Conservation (phyloP, 202 grass and related monocot genomes). For the Schoenoplectus triqueter region DNA sequence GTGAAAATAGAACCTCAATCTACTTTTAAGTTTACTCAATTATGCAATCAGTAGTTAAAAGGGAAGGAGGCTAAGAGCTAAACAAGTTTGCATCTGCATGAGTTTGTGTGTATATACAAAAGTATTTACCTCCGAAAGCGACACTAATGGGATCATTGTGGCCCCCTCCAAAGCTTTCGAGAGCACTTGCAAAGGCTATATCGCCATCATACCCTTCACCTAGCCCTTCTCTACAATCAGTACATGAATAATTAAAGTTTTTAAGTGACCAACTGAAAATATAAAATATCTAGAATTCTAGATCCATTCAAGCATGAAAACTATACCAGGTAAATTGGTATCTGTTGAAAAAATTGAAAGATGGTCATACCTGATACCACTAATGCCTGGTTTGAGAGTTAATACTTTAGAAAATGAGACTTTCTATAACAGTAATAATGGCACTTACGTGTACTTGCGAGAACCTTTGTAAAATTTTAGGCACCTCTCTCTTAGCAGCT, state of each 20-base stretch:
- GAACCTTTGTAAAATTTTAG: conserved; percentile 96
- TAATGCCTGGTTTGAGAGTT: background rate
- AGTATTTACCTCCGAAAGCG: conserved; percentile 81
- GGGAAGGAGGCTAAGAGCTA: background rate
- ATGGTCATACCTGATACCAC: background rate
- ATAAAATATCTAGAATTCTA: background rate
- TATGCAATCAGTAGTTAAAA: background rate
- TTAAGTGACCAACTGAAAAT: conserved; percentile 3
- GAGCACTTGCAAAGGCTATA: conserved; percentile 91
- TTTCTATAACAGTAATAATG: conserved; percentile 10
- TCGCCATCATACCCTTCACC: conserved; percentile 99
- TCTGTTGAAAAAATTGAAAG: background rate
- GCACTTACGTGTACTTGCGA: conserved; percentile 85
- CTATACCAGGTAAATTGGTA: background rate
- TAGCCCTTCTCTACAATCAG: conserved; percentile 77
- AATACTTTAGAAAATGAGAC: background rate
- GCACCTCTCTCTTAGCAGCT: conserved; percentile 82
- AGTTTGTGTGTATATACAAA: conserved; percentile 8
- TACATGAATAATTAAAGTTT: conserved; percentile 3
- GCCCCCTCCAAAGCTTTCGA: conserved; percentile 93
- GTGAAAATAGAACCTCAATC: background rate
- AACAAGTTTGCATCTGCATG: background rate
- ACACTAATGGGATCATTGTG: conserved; percentile 99
- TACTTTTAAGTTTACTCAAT: conserved; percentile 13
- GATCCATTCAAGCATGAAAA: background rate